Conservation (phyloP, 257 asterid species). For the Solanum arcanum region DNA sequence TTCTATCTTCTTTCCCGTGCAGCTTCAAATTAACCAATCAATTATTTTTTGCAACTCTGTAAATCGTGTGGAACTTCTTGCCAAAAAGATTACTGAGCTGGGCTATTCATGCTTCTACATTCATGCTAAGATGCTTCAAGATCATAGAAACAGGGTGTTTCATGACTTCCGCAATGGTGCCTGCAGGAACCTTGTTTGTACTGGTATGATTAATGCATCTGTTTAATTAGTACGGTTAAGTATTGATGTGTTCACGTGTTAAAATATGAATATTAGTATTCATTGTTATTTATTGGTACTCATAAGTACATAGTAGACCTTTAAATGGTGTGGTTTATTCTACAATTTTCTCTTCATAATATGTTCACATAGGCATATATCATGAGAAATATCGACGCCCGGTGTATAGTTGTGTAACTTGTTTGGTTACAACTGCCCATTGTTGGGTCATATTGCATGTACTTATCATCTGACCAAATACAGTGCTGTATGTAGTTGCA, state of each 20-base stretch:
- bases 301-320: not conserved
- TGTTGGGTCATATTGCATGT: not conserved
- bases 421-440: not conserved
- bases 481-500: not conserved
- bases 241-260: not conserved
- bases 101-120: slow-evolving; percentile 93
- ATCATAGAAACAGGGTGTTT: slow-evolving; percentile 86
- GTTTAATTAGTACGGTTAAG: not conserved
- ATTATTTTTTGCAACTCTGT: slow-evolving; percentile 92
- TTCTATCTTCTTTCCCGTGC: not conserved
- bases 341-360: not conserved
- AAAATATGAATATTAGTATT: not conserved
- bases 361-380: not conserved
- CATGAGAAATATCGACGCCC: not conserved
- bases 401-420: not conserved
- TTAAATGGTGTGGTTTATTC: not conserved
- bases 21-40: slow-evolving; percentile 95
- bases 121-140: slow-evolving; percentile 96
- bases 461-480: not conserved
- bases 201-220: slow-evolving; percentile 33
- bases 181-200: slow-evolving; percentile 94
- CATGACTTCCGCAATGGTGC: slow-evolving; percentile 95
- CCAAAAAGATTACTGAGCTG: slow-evolving; percentile 89
- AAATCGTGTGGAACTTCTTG: slow-evolving; percentile 87
- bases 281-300: not conserved